Percentiles rank a stretch among this genome's conserved stretches.
phyloP scores from a whole-genome alignment of 352 stramenopile species.

The Pythium guiyangense region DNA sequence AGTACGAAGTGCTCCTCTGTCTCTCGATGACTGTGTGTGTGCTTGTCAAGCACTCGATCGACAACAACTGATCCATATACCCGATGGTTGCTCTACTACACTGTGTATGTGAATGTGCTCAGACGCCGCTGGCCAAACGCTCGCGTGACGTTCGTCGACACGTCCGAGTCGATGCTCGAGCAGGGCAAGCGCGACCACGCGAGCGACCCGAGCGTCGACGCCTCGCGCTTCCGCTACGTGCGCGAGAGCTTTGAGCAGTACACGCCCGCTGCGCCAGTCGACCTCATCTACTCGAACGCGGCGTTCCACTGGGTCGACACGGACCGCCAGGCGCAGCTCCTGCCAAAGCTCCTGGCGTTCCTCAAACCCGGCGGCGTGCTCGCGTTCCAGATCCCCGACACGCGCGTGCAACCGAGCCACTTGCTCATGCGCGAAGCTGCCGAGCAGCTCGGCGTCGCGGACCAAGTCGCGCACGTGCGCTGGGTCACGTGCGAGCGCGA shows the following conservation, averaged over 20 bases:
- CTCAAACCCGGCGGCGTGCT: slow-evolving; percentile 67
- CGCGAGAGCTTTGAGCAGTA: slow-evolving; percentile 60
- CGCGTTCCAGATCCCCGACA: no score
- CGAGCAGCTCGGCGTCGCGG: slow-evolving; percentile 26
- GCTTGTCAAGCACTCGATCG: neutral
- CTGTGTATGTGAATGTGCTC: neutral
- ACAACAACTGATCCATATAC: neutral
- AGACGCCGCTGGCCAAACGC: slow-evolving; percentile 50
- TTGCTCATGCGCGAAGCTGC: no score
- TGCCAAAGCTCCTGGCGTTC: slow-evolving; percentile 47
- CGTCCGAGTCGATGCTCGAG: slow-evolving; percentile 55
- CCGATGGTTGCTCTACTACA: no score
- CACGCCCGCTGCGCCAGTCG: slow-evolving; percentile 25
- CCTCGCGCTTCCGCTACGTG: slow-evolving; percentile 30
- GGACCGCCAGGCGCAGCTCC: slow-evolving; percentile 38
- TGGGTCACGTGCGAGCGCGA: slow-evolving; percentile 70
- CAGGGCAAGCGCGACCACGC: slow-evolving; percentile 36
- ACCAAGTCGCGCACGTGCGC: slow-evolving; percentile 41
- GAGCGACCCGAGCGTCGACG: slow-evolving; percentile 18
- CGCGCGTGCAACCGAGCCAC: no score
- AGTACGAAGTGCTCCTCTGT: slow-evolving; percentile 23
- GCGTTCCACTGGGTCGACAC: slow-evolving; percentile 61
- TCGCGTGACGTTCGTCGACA: slow-evolving; percentile 55
- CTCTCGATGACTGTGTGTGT: no score
- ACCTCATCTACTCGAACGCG: slow-evolving; percentile 75